A percentile compares a stretch with the other conserved stretches of the same genome.
phyloP scores from a whole-genome alignment of 2,329 filamentous ascomycete genomes.

The Sclerotinia minor region DNA sequence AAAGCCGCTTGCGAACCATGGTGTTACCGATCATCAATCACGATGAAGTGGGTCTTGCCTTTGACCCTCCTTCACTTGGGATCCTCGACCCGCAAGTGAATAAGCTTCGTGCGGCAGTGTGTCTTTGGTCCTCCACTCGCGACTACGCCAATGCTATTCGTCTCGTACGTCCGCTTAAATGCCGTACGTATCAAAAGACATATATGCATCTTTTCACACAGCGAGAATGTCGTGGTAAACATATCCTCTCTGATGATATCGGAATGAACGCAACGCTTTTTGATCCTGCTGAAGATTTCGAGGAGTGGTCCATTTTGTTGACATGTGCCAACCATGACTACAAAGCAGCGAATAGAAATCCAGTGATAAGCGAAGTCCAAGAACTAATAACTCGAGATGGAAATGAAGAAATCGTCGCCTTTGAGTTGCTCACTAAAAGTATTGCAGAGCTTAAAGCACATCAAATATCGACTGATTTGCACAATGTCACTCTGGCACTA shows the following conservation, averaged over 20 bases:
- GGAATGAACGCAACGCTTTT: not conserved
- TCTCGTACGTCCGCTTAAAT: not conserved
- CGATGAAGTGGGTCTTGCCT: constrained; percentile 2
- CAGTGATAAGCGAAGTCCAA: not conserved
- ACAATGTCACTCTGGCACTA: not conserved
- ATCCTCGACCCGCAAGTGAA: not conserved
- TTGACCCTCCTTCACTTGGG: not conserved
- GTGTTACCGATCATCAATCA: not conserved
- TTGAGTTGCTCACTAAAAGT: not conserved
- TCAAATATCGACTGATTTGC: not conserved
- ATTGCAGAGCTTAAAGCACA: not conserved
- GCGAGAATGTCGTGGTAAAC: not conserved
- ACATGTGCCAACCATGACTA: not conserved
- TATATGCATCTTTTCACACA: not conserved
- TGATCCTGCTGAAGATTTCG: not conserved
- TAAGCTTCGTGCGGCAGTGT: not conserved
- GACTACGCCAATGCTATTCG: not conserved
- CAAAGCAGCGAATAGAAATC: not conserved
- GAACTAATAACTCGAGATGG: not conserved
- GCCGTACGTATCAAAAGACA: not conserved
- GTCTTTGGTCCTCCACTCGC: not conserved
- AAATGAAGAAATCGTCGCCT: not conserved
- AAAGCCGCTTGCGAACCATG: not conserved
- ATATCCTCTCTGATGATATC: not conserved
- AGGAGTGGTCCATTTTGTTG: constrained; percentile 5